phyloP scores from a whole-genome alignment of 2,329 filamentous ascomycete genomes.

The Sporothrix pseudoabietina region DNA sequence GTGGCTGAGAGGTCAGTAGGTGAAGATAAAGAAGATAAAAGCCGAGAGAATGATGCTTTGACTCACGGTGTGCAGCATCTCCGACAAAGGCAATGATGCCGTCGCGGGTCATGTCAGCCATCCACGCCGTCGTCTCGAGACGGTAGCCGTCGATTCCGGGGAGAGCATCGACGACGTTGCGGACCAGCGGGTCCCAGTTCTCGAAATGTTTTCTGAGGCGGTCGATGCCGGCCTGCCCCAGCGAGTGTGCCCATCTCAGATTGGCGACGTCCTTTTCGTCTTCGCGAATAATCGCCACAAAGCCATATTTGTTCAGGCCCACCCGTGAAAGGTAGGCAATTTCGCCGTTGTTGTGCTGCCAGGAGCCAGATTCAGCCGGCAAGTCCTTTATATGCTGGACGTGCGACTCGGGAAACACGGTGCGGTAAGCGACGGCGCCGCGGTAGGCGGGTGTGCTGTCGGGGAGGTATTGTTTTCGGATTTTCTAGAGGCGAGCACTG shows the following conservation, averaged over 20 bases:
- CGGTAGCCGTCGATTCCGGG: constrained; percentile 25
- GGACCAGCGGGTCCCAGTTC: constrained; percentile 20
- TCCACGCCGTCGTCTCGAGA: constrained; percentile 25
- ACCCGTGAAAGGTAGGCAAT: constrained; percentile 23
- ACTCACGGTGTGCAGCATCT: constrained; percentile 29
- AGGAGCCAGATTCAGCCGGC: constrained; percentile 23
- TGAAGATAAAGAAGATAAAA: background rate
- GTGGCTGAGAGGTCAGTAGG: constrained; percentile 18
- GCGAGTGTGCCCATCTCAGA: constrained; percentile 19
- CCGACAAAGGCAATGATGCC: constrained; percentile 25
- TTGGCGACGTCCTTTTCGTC: constrained; percentile 2
- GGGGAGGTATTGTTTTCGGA: constrained; percentile 23
- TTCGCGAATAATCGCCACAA: constrained; percentile 23
- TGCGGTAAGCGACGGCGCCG: constrained; percentile 27
- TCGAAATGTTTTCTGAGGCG: background rate
- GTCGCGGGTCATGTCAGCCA: constrained; percentile 24
- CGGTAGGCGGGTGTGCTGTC: constrained; percentile 3
- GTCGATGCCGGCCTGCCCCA: constrained; percentile 10
- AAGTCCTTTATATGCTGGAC: constrained; percentile 19
- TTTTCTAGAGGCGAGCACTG: constrained; percentile 5
- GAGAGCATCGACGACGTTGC: constrained; percentile 15
- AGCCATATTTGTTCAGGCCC: constrained; percentile 22
- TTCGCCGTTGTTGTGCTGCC: constrained; percentile 26
- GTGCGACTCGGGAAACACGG: constrained; percentile 16
- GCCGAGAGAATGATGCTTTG: background rate